These are phyloP conservation scores for Aspergillus candidus DNA, from an alignment of 2,329 filamentous ascomycete species.

Conservation along the genomic window DNA sequence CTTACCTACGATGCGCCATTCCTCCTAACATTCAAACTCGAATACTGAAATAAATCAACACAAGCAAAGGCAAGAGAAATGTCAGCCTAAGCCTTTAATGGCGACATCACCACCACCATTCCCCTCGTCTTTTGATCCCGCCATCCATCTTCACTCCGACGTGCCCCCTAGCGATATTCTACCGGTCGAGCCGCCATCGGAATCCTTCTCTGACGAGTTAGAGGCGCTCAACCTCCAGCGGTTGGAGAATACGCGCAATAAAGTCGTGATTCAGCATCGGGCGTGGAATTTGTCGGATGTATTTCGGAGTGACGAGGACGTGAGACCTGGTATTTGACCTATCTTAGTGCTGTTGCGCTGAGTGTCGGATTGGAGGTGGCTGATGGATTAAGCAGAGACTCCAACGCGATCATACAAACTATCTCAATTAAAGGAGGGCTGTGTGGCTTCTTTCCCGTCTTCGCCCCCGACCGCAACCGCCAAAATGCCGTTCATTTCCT, in stretches of 20 bases:
- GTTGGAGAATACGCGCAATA: conserved; percentile 29
- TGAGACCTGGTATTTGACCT: conserved; percentile 27
- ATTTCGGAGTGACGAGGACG: conserved; percentile 39
- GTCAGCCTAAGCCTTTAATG: conserved; percentile 23
- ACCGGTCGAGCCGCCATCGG: conserved; percentile 21
- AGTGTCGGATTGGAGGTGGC: conserved; percentile 1
- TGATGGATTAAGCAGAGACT: conserved; percentile 24
- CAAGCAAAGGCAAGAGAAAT: conserved; percentile 1
- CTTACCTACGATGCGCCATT: background rate
- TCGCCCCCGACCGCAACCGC: conserved; percentile 22
- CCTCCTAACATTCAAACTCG: too few species aligned
- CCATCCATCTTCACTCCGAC: conserved; percentile 46
- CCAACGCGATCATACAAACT: conserved; percentile 26
- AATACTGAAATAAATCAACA: background rate
- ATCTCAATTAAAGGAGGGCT: conserved; percentile 9
- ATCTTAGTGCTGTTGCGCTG: background rate
- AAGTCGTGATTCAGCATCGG: conserved; percentile 39
- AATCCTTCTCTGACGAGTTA: conserved; percentile 35
- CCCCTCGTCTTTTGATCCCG: conserved; percentile 48
- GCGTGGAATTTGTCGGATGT: conserved; percentile 39
- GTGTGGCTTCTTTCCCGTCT: conserved; percentile 22
- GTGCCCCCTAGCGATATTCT: conserved; percentile 4
- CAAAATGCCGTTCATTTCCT: conserved; percentile 40
- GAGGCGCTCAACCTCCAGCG: conserved; percentile 33
- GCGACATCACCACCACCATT: conserved; percentile 30